Evolutionary conservation across 305 asterid genomes (phyloP), one percentile per base, ranked within the genome.

Genomic region (Fraxinus greggii): DNA sequence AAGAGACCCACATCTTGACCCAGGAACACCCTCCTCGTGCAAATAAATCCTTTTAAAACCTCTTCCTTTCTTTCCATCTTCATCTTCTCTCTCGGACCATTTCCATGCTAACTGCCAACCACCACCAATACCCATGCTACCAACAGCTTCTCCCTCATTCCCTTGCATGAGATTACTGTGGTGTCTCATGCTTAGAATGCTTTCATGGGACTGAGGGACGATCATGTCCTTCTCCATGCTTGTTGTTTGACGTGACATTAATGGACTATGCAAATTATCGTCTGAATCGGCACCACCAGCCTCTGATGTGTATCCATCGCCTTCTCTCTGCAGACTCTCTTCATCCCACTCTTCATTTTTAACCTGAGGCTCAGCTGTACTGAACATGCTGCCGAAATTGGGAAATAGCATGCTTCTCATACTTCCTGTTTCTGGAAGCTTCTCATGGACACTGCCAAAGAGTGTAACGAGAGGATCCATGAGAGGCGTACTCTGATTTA

Each of bases 31-130:
- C 85, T 93, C 95, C 84, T 92, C 85, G 51, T 91, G 98, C 88
- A 95, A 78, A 88, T 95, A 95, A 72, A 95, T 89, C 89, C 97
- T 89, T 87, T 90, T 92, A 54, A 92, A 92, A 4, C 97, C 96
- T 17, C 96, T 96, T 87, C 86, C 95, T 75, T 89, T 91, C 87
- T 85, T 87, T 28, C 98, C 98, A 38, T 90, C 95, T 80, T 86
- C 94, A n/a, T 91, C 95, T 81, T 94, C 92, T 73, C 81, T 83
- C 59, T 92, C 98, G 0, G 90, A 38, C 97, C 98, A 94, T 87
- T 93, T 89, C 98, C 98, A 95, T 6, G 98, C 98, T 56, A 95
- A 73, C 77, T 95, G 98, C 98, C 98, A 95, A 76, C 98, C 98
- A 38, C 98, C 96, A 6, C 98, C 98, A 28, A 92, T 93, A 3